Evolutionary conservation across 768 basidiomycete species (phyloP).

Genomic region (Pulveroboletus ravenelii): DNA sequence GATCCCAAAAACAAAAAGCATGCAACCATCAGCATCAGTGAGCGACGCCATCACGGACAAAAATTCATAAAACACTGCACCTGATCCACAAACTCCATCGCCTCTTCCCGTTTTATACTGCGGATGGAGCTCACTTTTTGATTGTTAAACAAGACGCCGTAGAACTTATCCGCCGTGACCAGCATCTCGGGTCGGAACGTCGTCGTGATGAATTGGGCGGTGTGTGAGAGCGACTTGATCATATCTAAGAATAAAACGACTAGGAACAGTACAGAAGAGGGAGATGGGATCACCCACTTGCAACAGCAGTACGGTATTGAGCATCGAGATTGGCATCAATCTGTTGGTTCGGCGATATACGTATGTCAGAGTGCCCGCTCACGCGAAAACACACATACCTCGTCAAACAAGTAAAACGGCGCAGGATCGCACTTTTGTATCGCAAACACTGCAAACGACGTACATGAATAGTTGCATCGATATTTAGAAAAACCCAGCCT

Average conservation of each 20-base stretch:
- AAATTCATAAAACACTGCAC: slow-evolving; percentile 31
- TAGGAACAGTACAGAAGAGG: slow-evolving; percentile 34
- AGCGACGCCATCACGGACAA: background rate
- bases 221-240: slow-evolving; percentile 86
- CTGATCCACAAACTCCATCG: slow-evolving; percentile 92
- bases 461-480: background rate
- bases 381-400: slow-evolving; percentile 40
- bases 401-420: slow-evolving; percentile 99
- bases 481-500: slow-evolving; percentile 7
- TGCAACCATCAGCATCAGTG: background rate
- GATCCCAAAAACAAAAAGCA: too few relatives aligned
- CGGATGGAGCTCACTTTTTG: slow-evolving; percentile 91
- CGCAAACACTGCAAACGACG: slow-evolving; percentile 70
- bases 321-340: slow-evolving; percentile 98
- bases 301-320: slow-evolving; percentile 95
- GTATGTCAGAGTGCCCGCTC: background rate
- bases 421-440: slow-evolving; percentile 99
- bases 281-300: slow-evolving; percentile 49
- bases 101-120: slow-evolving; percentile 83
- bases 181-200: slow-evolving; percentile 99
- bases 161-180: slow-evolving; percentile 92
- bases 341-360: slow-evolving; percentile 33
- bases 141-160: slow-evolving; percentile 93
- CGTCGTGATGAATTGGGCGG: slow-evolving; percentile 96
- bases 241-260: slow-evolving; percentile 39